A percentile compares a stretch with the other conserved stretches of the same genome.
phyloP scores from a whole-genome alignment of 305 asterid genomes.

The Andrographis paniculata region DNA sequence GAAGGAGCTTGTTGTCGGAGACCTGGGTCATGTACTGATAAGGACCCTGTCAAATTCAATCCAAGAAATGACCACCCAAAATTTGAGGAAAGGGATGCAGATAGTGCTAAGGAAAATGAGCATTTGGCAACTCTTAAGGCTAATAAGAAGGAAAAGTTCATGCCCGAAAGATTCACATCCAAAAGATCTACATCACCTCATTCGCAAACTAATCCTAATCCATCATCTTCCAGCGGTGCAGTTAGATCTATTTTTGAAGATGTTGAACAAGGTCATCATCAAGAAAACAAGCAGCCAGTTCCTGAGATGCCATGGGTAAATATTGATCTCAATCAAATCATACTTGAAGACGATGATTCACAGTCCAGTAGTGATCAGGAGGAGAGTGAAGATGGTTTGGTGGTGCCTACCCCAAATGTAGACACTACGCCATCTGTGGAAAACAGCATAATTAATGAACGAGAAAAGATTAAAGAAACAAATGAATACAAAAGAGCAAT shows the following conservation, averaged over 20 bases:
- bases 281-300: constrained; percentile 12
- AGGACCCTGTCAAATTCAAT: constrained; percentile 18
- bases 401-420: constrained; percentile 12
- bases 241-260: constrained; percentile 12
- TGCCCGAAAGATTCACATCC: constrained; percentile 17
- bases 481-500: constrained; percentile 71
- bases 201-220: constrained; percentile 4
- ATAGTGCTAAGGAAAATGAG: constrained; percentile 13
- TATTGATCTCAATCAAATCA: constrained; percentile 14
- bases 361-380: constrained; percentile 14
- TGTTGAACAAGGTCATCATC: constrained; percentile 5
- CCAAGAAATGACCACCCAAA: constrained; percentile 8
- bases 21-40: constrained; percentile 5
- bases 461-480: constrained; percentile 84
- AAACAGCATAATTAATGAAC: constrained; percentile 34
- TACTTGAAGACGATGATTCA: constrained; percentile 16
- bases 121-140: constrained; percentile 18
- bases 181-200: constrained; percentile 9
- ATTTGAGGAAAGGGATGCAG: constrained; percentile 11
- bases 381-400: constrained; percentile 21
- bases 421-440: constrained; percentile 14
- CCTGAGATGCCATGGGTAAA: constrained; percentile 15
- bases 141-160: constrained; percentile 14
- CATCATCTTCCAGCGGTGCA: constrained; percentile 13
- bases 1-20: constrained; percentile 15